Evolutionary conservation across 768 basidiomycete genomes (phyloP), one percentile per base, ranked within the genome.

Genomic region (Mycena maculata): DNA sequence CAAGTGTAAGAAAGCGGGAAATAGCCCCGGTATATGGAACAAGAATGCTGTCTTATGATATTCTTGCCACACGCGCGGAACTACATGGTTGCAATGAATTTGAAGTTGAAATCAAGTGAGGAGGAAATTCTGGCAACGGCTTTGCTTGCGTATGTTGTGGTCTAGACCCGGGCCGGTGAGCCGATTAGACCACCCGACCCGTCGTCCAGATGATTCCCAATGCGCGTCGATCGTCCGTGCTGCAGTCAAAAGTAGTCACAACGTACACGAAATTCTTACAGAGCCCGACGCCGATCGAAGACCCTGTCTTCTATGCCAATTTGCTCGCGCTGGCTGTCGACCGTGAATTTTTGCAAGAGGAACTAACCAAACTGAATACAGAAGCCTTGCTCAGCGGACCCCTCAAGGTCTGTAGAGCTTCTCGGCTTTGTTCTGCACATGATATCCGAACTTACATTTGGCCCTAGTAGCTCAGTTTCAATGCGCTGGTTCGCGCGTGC

Each of bases 301-400:
- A 83, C 55, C 72, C 78, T 10, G 75, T 79, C 6, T 88, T 90
- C 76, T 92, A 86, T 82, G 76, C 82, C 6, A 81, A 83, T 61
- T 75, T 89, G 10, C 81, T 91, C 30, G 75, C 81, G 30, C 79
- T 90, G 45, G 84, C 87, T 1, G 80, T 88, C 6, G 85, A 91
- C 67, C 77, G 77, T 10, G 76, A 79, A 18, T 88, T 66, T 75
- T 89, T 30, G 75, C 75, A 58, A 71, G 71, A 23, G 79, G 52
- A 67, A 31, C 58, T 71, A 23, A 57, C 64, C 42, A 61, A 41
- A 5, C 62, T 71, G 4, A 61, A 61, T 18, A 71, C 58, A 25
- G 62, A 71, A 63, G 62, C 48, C 6, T 49, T 59, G 25, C 60
- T 71, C 23, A n/a, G n/a, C n/a, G 69, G 69, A 2, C 65, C 69